phyloP scores from a whole-genome alignment of 225 moss, liverwort and hornwort species.

The Sphagnum tenellum region DNA sequence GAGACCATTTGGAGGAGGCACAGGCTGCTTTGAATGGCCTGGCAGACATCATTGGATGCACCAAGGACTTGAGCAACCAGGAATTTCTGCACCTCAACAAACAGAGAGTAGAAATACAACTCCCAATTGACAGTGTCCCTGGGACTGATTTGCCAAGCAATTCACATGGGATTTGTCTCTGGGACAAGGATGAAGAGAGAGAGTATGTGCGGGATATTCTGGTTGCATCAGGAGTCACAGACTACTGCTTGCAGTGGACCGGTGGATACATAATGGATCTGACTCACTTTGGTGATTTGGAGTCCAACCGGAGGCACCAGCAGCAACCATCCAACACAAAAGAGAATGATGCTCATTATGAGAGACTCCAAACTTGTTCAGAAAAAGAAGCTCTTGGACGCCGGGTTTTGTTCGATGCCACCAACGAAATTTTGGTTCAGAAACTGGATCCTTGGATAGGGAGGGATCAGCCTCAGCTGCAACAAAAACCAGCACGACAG shows the following conservation, averaged over 20 bases:
- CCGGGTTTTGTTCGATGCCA: slow-evolving; percentile 38
- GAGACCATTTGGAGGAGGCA: slow-evolving; percentile 27
- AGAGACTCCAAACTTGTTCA: slow-evolving; percentile 1
- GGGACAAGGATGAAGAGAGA: slow-evolving; percentile 28
- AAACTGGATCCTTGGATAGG: slow-evolving; percentile 17
- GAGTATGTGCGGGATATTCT: slow-evolving; percentile 32
- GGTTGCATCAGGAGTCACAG: slow-evolving; percentile 15
- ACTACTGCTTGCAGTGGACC: slow-evolving; percentile 1
- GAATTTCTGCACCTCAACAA: slow-evolving; percentile 2
- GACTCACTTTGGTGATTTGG: slow-evolving; percentile 25
- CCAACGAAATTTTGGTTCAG: slow-evolving; percentile 37
- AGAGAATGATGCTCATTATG: slow-evolving; percentile 1
- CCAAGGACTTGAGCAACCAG: not conserved
- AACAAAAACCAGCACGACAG: slow-evolving; percentile 44
- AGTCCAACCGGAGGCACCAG: slow-evolving; percentile 10
- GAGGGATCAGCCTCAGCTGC: slow-evolving; percentile 12
- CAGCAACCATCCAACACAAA: not conserved
- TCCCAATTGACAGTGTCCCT: not conserved
- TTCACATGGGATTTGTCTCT: slow-evolving; percentile 18
- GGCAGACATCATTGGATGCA: not conserved
- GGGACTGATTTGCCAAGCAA: not conserved
- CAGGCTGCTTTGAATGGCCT: not conserved
- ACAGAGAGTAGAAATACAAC: not conserved
- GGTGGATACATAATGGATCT: slow-evolving; percentile 26
- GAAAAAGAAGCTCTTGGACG: slow-evolving; percentile 16